Evolutionary conservation across 176 grass and related monocot genomes (phyloP).

Genomic region (sorghum (Sorghum bicolor)): DNA sequence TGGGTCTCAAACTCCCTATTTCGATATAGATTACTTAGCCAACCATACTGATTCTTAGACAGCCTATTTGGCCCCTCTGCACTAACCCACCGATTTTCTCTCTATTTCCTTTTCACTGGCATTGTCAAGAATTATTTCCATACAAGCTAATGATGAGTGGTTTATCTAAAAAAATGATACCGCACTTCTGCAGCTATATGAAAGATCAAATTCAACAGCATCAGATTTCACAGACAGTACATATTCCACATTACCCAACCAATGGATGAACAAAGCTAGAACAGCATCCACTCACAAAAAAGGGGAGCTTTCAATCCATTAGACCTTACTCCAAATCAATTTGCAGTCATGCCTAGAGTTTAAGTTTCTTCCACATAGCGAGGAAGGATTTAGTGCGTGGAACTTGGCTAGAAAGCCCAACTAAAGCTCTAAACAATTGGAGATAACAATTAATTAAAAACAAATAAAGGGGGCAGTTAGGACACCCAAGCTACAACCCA

Average conservation of each 20-base stretch:
- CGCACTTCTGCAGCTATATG: background rate
- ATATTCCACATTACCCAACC: background rate
- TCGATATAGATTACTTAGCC: background rate
- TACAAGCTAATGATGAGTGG: background rate
- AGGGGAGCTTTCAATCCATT: background rate
- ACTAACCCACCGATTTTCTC: background rate
- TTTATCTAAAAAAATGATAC: background rate
- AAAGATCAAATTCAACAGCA: background rate
- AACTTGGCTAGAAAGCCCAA: constrained; percentile 2
- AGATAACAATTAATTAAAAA: constrained; percentile 3
- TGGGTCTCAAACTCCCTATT: background rate
- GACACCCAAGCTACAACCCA: constrained; percentile 43
- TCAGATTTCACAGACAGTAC: background rate
- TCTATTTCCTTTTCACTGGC: background rate
- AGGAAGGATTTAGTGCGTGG: background rate
- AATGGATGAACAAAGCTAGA: background rate
- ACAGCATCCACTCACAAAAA: constrained; percentile 12
- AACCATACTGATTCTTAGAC: background rate
- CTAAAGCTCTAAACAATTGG: constrained; percentile 9
- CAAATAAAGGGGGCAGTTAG: constrained; percentile 28
- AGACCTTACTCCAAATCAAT: background rate
- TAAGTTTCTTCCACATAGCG: constrained; percentile 6
- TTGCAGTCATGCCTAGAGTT: background rate
- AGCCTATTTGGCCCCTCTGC: background rate
- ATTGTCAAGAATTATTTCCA: constrained; percentile 8